Percentiles rank a stretch among this genome's conserved stretches.
These are phyloP conservation scores for Mycena epipterygia DNA, from an alignment of 768 basidiomycete species.

Conservation along the genomic window DNA sequence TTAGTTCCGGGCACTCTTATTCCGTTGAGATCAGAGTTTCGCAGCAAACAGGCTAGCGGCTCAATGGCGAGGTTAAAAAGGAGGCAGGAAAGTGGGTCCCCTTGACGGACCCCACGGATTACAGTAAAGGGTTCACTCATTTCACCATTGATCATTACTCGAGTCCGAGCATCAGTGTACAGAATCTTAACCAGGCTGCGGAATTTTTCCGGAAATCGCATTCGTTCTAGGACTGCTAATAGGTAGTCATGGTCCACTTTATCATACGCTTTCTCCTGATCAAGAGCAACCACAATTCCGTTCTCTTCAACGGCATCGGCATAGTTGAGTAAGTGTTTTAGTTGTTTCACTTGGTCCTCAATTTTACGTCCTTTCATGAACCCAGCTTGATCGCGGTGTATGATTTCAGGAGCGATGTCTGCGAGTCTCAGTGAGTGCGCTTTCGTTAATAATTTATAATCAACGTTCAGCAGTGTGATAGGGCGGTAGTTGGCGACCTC, in stretches of 20 bases:
- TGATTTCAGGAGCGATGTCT: background rate
- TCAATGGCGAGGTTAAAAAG: no score
- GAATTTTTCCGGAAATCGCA: constrained; percentile 7
- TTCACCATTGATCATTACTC: constrained; percentile 20
- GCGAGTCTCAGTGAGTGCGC: constrained; percentile 28
- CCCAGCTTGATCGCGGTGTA: constrained; percentile 46
- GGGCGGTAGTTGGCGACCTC: constrained; percentile 10
- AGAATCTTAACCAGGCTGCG: background rate
- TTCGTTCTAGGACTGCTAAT: background rate
- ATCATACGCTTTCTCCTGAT: no score
- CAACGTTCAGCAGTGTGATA: constrained; percentile 15
- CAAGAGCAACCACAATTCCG: no score
- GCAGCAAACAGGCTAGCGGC: constrained; percentile 13
- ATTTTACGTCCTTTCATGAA: constrained; percentile 44
- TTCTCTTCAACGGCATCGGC: no score
- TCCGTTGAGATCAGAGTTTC: constrained; percentile 36
- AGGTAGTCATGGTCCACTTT: constrained; percentile 16
- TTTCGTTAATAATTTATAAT: constrained; percentile 25
- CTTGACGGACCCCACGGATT: constrained; percentile 6
- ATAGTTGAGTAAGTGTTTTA: no score
- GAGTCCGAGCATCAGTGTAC: constrained; percentile 7
- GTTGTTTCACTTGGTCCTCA: no score
- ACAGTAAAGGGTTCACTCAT: constrained; percentile 13
- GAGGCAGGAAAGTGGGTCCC: constrained; percentile 19
- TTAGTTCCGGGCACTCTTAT: constrained; percentile 36